These are phyloP conservation scores for Spergularia bocconei DNA, from an alignment of 148 eudicot species.

Conservation along the genomic window DNA sequence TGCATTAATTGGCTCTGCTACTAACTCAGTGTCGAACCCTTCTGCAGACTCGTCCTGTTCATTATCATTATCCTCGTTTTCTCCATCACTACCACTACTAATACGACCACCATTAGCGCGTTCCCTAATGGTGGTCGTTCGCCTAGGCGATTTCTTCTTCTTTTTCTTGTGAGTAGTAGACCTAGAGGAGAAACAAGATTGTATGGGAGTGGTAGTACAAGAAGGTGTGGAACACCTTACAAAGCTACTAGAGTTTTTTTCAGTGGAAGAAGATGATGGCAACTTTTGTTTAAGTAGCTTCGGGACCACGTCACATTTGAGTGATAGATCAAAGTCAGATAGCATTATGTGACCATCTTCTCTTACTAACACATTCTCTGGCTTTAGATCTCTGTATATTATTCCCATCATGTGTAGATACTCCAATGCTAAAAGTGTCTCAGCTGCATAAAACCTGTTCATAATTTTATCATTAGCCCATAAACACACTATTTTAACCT, in stretches of 20 bases:
- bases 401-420: conserved; percentile 85
- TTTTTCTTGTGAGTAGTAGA: conserved; percentile 16
- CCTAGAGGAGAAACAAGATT: conserved; percentile 46
- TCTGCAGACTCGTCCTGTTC: background rate
- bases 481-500: background rate
- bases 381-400: conserved; percentile 69
- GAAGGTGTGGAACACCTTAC: conserved; percentile 46
- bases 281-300: conserved; percentile 41
- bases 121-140: conserved; percentile 31
- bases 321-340: conserved; percentile 67
- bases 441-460: conserved; percentile 69
- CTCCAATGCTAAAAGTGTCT: conserved; percentile 64
- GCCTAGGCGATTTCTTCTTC: conserved; percentile 21
- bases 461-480: background rate
- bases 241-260: conserved; percentile 1
- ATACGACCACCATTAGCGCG: conserved; percentile 29
- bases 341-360: conserved; percentile 90
- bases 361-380: conserved; percentile 68
- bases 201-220: conserved; percentile 53
- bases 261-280: conserved; percentile 16
- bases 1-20: conserved; percentile 64
- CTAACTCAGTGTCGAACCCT: conserved; percentile 41
- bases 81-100: conserved; percentile 1
- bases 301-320: conserved; percentile 69
- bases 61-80: background rate